A percentile compares a stretch with the other conserved stretches of the same genome.
Evolutionary conservation across 305 asterid species (phyloP).

Genomic region (Andrographis paniculata): DNA sequence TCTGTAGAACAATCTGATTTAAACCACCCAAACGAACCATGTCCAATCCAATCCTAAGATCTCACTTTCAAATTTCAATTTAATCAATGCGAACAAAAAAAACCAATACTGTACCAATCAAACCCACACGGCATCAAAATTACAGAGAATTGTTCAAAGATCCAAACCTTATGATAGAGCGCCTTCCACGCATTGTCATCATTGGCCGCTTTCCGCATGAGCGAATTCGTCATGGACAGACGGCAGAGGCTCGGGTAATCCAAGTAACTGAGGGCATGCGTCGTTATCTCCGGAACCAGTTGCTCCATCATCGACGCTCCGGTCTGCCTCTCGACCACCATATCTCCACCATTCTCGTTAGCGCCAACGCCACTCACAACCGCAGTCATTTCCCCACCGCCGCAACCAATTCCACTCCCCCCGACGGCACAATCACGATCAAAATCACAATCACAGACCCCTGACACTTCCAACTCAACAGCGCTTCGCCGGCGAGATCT

Average conservation of each 20-base stretch:
- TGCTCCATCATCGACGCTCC: slow-evolving; percentile 99
- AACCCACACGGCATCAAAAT: background rate
- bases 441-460: no score
- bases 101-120: background rate
- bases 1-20: no score
- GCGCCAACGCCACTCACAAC: slow-evolving; percentile 15
- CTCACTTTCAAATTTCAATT: background rate
- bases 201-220: slow-evolving; percentile 91
- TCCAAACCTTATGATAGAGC: slow-evolving; percentile 74
- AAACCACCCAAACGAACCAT: no score
- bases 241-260: slow-evolving; percentile 92
- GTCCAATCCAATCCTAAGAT: background rate
- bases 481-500: background rate
- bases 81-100: background rate
- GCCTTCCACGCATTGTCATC: slow-evolving; percentile 98
- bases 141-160: background rate
- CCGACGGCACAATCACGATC: background rate
- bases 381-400: slow-evolving; percentile 26
- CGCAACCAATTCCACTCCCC: background rate
- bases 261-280: slow-evolving; percentile 90
- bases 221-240: slow-evolving; percentile 93
- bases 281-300: slow-evolving; percentile 95
- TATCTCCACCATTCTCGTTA: slow-evolving; percentile 28
- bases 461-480: background rate
- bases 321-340: slow-evolving; percentile 55